phyloP scores from a whole-genome alignment of 2,329 filamentous ascomycete species.

The Trichoderma sp. region DNA sequence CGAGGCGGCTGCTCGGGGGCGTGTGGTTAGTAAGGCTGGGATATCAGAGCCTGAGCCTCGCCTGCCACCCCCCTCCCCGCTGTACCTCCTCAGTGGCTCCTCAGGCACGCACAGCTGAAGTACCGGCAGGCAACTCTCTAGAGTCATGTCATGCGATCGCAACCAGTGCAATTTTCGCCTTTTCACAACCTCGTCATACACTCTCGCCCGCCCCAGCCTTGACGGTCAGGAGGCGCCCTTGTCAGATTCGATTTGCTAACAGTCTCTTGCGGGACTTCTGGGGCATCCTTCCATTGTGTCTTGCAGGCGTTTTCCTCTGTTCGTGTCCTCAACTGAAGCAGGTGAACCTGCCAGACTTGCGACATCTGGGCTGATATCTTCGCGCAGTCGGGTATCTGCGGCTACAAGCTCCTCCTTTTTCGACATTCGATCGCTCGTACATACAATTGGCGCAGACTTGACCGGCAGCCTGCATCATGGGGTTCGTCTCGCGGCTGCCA shows the following conservation, averaged over 20 bases:
- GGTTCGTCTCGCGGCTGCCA: constrained; percentile 32
- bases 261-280: constrained; percentile 2
- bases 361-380: background rate
- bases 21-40: constrained; percentile 16
- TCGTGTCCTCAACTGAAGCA: constrained; percentile 1
- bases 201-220: constrained; percentile 3
- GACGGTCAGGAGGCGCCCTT: background rate
- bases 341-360: constrained; percentile 13
- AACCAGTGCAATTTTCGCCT: constrained; percentile 6
- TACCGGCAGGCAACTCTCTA: background rate
- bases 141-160: constrained; percentile 5
- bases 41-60: constrained; percentile 8
- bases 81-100: background rate
- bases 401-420: constrained; percentile 5
- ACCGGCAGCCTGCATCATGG: constrained; percentile 35
- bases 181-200: background rate
- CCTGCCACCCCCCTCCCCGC: constrained; percentile 21
- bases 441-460: background rate
- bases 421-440: constrained; percentile 4
- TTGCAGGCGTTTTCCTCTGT: constrained; percentile 16
- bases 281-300: constrained; percentile 14
- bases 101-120: background rate
- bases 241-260: constrained; percentile 4
- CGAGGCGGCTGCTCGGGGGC: constrained; percentile 9
- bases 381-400: constrained; percentile 1